Conservation (phyloP, 768 basidiomycete genomes). For the Lactarius pseudohatsudake region DNA sequence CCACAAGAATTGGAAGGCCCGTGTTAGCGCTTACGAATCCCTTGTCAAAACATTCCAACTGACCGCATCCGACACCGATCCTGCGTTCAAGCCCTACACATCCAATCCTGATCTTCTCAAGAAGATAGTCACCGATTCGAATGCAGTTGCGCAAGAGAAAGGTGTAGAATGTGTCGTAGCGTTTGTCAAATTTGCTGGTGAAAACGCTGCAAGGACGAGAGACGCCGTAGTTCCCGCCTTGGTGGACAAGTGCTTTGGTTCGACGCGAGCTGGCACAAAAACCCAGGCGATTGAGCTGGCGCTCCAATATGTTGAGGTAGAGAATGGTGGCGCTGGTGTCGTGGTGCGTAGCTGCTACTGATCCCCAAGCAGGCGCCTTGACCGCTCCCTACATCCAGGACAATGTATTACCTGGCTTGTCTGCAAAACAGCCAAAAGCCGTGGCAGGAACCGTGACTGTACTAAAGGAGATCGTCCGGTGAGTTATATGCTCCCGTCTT, state of each 20-base stretch:
- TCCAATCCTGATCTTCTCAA: slow-evolving; percentile 75
- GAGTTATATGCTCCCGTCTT: slow-evolving; percentile 33
- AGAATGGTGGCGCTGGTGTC: slow-evolving; percentile 83
- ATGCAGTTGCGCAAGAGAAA: slow-evolving; percentile 98
- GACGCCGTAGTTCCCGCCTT: slow-evolving; percentile 83
- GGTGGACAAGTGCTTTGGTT: slow-evolving; percentile 95
- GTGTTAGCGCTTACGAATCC: slow-evolving; percentile 87
- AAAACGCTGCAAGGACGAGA: slow-evolving; percentile 78
- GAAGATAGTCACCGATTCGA: slow-evolving; percentile 86
- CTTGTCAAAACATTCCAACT: slow-evolving; percentile 85
- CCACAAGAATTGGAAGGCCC: slow-evolving; percentile 99
- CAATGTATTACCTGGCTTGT: slow-evolving; percentile 81
- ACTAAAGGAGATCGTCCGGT: slow-evolving; percentile 86
- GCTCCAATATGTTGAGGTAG: slow-evolving; percentile 90
- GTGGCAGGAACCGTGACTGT: slow-evolving; percentile 77
- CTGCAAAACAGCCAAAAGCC: slow-evolving; percentile 92
- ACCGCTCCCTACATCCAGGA: slow-evolving; percentile 28
- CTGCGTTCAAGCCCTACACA: slow-evolving; percentile 87
- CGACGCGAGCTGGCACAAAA: slow-evolving; percentile 87
- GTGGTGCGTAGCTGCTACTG: slow-evolving; percentile 63
- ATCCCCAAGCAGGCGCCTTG: slow-evolving; percentile 15
- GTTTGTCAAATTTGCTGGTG: slow-evolving; percentile 89
- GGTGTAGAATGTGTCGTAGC: slow-evolving; percentile 86
- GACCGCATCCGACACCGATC: slow-evolving; percentile 90
- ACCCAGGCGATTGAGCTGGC: slow-evolving; percentile 81